Evolutionary conservation across 257 asterid species (phyloP).

Genomic region (Capsicum chinense): DNA sequence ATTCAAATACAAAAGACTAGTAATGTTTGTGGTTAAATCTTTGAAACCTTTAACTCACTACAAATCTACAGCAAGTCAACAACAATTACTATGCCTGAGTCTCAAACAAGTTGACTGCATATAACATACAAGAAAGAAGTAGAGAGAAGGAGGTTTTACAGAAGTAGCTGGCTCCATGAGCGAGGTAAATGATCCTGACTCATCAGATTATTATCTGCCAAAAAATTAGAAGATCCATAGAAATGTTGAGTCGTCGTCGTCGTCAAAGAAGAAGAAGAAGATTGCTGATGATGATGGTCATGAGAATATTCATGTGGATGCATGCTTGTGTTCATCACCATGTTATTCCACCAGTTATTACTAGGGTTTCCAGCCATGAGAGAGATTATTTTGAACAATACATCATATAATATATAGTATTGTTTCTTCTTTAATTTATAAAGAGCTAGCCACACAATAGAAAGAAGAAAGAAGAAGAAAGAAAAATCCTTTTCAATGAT

Average conservation of each 20-base stretch:
- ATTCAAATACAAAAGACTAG: conserved; percentile 9
- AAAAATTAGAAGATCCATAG: conserved; percentile 37
- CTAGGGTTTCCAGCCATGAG: conserved; percentile 94
- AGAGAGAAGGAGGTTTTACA: conserved; percentile 37
- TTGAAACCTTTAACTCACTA: neutral
- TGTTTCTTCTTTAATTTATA: neutral
- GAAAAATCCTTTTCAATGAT: conserved; percentile 25
- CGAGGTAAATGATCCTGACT: conserved; percentile 36
- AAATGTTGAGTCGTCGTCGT: conserved; percentile 33
- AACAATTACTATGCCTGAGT: neutral
- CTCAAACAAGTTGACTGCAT: neutral
- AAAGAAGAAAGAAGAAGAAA: neutral
- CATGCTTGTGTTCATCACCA: conserved; percentile 35
- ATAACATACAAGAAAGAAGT: neutral
- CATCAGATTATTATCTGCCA: conserved; percentile 39
- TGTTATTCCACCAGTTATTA: conserved; percentile 72
- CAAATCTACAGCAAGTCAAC: neutral
- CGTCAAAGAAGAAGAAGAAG: conserved; percentile 27
- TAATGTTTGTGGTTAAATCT: neutral
- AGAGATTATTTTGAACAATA: conserved; percentile 15
- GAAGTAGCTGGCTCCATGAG: conserved; percentile 31
- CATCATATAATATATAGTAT: conserved; percentile 13
- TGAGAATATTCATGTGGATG: conserved; percentile 40
- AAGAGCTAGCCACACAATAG: conserved; percentile 23
- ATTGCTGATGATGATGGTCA: conserved; percentile 14